phyloP scores from a whole-genome alignment of 1,284 basidiomycete species.

The Boletus smithii region DNA sequence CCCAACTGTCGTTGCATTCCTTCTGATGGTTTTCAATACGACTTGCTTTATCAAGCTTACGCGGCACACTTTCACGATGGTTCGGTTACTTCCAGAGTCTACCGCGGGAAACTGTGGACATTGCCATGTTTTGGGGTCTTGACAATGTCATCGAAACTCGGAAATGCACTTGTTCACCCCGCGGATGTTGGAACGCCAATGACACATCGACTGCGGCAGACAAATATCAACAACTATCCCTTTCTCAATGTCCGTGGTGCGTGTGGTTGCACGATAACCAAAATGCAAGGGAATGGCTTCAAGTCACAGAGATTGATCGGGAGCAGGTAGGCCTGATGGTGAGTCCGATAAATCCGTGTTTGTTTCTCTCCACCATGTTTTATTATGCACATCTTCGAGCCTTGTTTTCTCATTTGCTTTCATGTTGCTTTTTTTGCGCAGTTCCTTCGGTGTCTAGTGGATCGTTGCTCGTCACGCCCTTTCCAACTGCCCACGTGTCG shows the following conservation, averaged over 20 bases:
- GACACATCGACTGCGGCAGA: constrained; percentile 3
- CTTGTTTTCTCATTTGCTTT: constrained; percentile 1
- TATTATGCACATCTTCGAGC: too few species aligned
- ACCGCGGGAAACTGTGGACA: constrained; percentile 47
- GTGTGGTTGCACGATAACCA: constrained; percentile 33
- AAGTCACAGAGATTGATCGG: constrained; percentile 44
- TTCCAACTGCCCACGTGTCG: constrained; percentile 8
- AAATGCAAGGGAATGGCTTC: constrained; percentile 44
- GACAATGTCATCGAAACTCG: constrained; percentile 19
- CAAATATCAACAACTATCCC: constrained; percentile 13
- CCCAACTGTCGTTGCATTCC: not conserved
- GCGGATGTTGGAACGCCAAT: constrained; percentile 8
- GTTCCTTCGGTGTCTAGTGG: constrained; percentile 14
- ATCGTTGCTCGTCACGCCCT: not conserved
- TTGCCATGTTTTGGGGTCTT: constrained; percentile 64
- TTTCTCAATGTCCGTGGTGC: constrained; percentile 21
- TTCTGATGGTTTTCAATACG: constrained; percentile 6
- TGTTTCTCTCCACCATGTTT: not conserved
- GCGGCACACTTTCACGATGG: constrained; percentile 54
- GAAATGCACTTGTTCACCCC: constrained; percentile 18
- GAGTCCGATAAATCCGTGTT: constrained; percentile 20
- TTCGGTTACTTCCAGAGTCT: constrained; percentile 66
- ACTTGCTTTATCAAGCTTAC: constrained; percentile 34
- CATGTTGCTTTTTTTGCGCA: constrained; percentile 6
- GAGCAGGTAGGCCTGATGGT: constrained; percentile 30